Evolutionary conservation across 2,329 filamentous ascomycete species (phyloP).

Genomic region (Colletotrichum coccodes): DNA sequence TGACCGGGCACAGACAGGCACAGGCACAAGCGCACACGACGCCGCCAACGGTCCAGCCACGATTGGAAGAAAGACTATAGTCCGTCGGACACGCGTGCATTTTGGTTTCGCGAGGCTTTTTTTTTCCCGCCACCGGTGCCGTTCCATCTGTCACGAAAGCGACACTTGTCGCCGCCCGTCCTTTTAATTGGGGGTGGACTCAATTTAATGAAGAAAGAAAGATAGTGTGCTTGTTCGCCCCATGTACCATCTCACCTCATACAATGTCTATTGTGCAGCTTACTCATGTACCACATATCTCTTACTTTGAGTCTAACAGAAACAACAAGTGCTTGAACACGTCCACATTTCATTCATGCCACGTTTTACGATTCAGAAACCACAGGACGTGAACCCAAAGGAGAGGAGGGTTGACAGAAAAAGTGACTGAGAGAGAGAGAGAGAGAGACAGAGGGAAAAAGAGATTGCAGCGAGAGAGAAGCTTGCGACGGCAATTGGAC

Average conservation of each 20-base stretch:
- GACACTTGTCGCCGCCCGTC: neutral
- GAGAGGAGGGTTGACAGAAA: neutral
- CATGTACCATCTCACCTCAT: too few relatives aligned
- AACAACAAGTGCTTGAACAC: neutral
- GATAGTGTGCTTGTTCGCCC: too few relatives aligned
- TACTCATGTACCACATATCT: neutral
- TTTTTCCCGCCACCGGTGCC: neutral
- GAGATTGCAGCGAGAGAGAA: neutral
- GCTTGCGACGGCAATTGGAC: neutral
- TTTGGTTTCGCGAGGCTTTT: neutral
- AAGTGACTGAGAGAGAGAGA: too few relatives aligned
- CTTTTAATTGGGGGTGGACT: too few relatives aligned
- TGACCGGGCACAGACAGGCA: too few relatives aligned
- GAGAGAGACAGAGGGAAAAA: too few relatives aligned
- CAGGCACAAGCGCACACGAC: neutral
- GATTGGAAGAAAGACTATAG: neutral
- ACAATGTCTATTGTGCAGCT: neutral
- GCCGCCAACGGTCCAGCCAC: neutral
- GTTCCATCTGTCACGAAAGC: neutral
- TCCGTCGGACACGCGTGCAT: neutral
- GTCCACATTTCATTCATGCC: neutral
- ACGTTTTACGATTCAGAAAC: neutral
- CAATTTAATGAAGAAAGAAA: too few relatives aligned
- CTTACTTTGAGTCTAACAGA: neutral
- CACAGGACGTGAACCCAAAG: neutral